phyloP scores from a whole-genome alignment of 176 grass and related monocot species.

The Pontederia crassipes region DNA sequence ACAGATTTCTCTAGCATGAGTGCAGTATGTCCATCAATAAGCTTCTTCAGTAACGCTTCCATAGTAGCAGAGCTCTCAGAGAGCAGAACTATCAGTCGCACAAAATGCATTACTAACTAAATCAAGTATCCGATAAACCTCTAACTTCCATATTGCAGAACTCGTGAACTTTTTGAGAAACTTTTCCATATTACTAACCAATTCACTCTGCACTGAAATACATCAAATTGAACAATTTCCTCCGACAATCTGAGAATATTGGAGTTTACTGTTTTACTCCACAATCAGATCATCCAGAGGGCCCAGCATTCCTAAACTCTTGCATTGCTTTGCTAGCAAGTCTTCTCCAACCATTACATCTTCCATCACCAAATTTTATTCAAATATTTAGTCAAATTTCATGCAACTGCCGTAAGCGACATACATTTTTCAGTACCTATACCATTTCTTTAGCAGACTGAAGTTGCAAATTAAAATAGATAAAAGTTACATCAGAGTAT shows the following conservation, averaged over 20 bases:
- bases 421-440: too few relatives aligned
- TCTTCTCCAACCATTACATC: too few relatives aligned
- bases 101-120: slow-evolving; percentile 41
- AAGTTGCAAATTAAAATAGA: too few relatives aligned
- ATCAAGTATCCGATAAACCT: slow-evolving; percentile 45
- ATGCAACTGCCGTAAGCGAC: too few relatives aligned
- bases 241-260: slow-evolving; percentile 39
- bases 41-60: slow-evolving; percentile 42
- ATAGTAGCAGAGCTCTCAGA: slow-evolving; percentile 35
- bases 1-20: slow-evolving; percentile 34
- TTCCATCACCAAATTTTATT: too few relatives aligned
- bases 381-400: too few relatives aligned
- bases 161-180: slow-evolving; percentile 53
- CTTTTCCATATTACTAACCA: slow-evolving; percentile 50
- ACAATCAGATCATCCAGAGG: too few relatives aligned
- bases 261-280: too few relatives aligned
- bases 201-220: slow-evolving; percentile 46
- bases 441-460: too few relatives aligned
- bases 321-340: too few relatives aligned
- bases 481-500: too few relatives aligned
- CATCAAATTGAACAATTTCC: slow-evolving; percentile 61
- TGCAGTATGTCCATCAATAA: slow-evolving; percentile 46
- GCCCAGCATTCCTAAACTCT: too few relatives aligned
- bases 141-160: slow-evolving; percentile 39
- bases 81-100: slow-evolving; percentile 24